Base-by-base conservation (phyloP, 2,329 filamentous ascomycete species). In the Bipolaris victoriae region DNA sequence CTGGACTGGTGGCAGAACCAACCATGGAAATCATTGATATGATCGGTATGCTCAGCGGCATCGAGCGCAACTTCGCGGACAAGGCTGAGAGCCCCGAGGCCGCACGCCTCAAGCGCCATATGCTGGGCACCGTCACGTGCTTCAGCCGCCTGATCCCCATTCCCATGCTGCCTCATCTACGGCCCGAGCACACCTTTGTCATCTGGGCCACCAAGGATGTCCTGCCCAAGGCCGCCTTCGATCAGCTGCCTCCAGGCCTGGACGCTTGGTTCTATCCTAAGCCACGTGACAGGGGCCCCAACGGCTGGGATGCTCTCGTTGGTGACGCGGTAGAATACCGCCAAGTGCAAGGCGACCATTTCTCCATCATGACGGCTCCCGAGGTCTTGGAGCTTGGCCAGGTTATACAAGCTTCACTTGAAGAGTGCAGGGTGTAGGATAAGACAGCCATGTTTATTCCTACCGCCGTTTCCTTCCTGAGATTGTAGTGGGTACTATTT, bases 141-240 rank as follows among this genome's bases (percentile, higher is more conserved):
- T 50, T 41, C 35, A 50, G 47, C 36, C 33, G 33, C 16, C 47
- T 39, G 35, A 35, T 40, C 35, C 36, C 47, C 18, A 50, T 24
- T 26, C 47, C 33, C 22, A 50, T 50, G 36, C 47, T 20, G 33
- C 47, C 18, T 35, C 47, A 50, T 50, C 24, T 39, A 31, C 33
- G 47, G 26, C 47, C 36, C n/a, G 47, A 50, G 47, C 47, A 50
- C 20, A 39, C 33, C 47, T 50, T 50, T 16, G 47, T 41, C 35
- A 41, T 40, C 26, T 50, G 47, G 33, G 47, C 47, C 35, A 50
- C 18, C n/a, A 41, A 41, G 36, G 36, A 41, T 15, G 35, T 50
- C 15, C 47, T 50, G 24, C 33, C 33, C 22, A 41, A 41, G 15
- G 47, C 36, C 18, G 15, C 47, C 36, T 39, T 40, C 47, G 16